Conservation (phyloP, 768 basidiomycete species). For the Termitomyces sp. region DNA sequence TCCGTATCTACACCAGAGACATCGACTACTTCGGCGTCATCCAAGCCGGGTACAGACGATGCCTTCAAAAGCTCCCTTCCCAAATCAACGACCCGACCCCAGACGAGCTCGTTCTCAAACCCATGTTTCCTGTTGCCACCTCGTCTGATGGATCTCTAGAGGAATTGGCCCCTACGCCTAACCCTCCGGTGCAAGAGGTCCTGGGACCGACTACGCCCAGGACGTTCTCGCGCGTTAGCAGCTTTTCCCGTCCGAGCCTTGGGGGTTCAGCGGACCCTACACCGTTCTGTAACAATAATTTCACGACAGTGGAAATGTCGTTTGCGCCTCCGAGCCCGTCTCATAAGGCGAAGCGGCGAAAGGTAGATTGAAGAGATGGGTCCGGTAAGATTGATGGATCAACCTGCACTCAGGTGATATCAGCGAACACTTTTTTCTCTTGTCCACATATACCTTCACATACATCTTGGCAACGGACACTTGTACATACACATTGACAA, state of each 20-base stretch:
- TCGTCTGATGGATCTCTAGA: neutral
- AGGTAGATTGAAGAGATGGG: constrained; percentile 2
- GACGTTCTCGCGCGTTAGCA: constrained; percentile 18
- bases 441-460: neutral
- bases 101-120: neutral
- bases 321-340: constrained; percentile 31
- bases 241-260: constrained; percentile 20
- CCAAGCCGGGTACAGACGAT: constrained; percentile 52
- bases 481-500: neutral
- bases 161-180: constrained; percentile 13
- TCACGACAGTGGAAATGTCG: constrained; percentile 40
- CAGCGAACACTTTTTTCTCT: neutral
- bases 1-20: constrained; percentile 72
- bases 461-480: neutral
- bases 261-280: constrained; percentile 15
- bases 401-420: too few relatives aligned
- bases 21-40: constrained; percentile 52
- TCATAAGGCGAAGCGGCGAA: constrained; percentile 5
- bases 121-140: neutral
- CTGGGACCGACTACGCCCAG: constrained; percentile 12
- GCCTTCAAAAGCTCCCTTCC: neutral
- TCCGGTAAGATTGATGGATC: neutral
- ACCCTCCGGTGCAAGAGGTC: constrained; percentile 32
- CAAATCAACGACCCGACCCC: neutral
- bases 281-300: constrained; percentile 37